Evolutionary conservation across 495 filamentous ascomycete genomes (phyloP).

Genomic region (Tirmania nivea): DNA sequence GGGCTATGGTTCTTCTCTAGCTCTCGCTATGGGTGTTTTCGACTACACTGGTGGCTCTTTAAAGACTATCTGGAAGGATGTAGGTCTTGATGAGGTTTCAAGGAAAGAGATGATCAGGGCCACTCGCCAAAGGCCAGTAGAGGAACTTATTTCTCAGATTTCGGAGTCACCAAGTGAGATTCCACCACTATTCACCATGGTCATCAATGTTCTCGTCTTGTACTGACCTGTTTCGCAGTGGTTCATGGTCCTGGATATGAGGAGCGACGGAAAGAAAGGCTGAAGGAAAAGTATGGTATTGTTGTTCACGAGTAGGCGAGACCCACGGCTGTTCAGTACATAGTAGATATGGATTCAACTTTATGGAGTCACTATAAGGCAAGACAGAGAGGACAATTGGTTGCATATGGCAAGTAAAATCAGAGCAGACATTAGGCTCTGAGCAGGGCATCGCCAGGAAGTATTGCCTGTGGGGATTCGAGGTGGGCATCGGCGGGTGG

Average conservation of each 20-base stretch:
- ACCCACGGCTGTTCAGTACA: no score
- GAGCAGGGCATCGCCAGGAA: no score
- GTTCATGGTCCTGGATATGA: conserved; percentile 8
- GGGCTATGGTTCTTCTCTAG: conserved; percentile 47
- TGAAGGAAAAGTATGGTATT: conserved; percentile 68
- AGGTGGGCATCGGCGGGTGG: no score
- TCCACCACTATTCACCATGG: background rate
- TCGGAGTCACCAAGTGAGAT: conserved; percentile 50
- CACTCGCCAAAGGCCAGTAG: conserved; percentile 50
- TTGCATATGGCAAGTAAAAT: no score
- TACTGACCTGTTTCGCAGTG: background rate
- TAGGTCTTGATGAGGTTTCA: conserved; percentile 53
- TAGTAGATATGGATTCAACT: no score
- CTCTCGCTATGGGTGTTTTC: conserved; percentile 42
- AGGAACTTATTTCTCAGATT: conserved; percentile 41
- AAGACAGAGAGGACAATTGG: no score
- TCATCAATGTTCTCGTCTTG: background rate
- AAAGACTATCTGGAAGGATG: conserved; percentile 34
- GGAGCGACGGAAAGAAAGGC: conserved; percentile 58
- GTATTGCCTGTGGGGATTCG: no score
- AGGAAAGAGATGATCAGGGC: conserved; percentile 54
- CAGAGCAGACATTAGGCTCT: no score
- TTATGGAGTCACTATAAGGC: no score
- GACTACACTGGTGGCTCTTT: conserved; percentile 55
- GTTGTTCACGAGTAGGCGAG: background rate